Evolutionary conservation across 2,329 filamentous ascomycete species (phyloP).

Genomic region (Pseudophaeomoniella oleicola): DNA sequence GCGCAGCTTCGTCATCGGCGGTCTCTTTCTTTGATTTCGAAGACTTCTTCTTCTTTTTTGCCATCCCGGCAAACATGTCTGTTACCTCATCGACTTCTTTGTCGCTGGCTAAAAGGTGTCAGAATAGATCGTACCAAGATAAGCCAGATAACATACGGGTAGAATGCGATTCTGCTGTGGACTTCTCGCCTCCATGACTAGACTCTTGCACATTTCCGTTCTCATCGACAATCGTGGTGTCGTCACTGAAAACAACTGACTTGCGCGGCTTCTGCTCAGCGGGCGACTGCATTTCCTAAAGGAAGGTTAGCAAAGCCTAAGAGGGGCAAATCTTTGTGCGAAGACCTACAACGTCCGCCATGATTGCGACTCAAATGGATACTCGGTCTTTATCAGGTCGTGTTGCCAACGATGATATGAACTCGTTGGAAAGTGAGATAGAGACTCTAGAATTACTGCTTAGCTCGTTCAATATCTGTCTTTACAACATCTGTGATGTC

Average conservation of each 20-base stretch:
- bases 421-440: no score
- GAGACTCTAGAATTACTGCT: no score
- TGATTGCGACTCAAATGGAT: no score
- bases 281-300: conserved; percentile 5
- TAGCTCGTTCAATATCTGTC: neutral
- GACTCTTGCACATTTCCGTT: conserved; percentile 74
- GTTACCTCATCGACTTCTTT: conserved; percentile 51
- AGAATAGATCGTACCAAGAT: neutral
- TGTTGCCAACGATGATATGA: no score
- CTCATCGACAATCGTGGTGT: conserved; percentile 72
- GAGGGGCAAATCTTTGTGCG: conserved; percentile 1
- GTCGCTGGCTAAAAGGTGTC: no score
- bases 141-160: conserved; percentile 37
- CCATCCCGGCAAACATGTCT: conserved; percentile 51
- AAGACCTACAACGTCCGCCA: conserved; percentile 13
- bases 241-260: conserved; percentile 85
- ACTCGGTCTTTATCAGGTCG: no score
- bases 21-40: conserved; percentile 39
- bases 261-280: conserved; percentile 64
- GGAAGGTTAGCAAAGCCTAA: neutral
- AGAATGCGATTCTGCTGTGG: conserved; percentile 68
- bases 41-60: conserved; percentile 60
- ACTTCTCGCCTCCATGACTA: conserved; percentile 57
- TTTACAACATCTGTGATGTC: neutral
- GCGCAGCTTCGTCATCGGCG: conserved; percentile 34